Percentiles rank a stretch among this genome's conserved stretches.
These are phyloP conservation scores for Volutella citrinella DNA, from an alignment of 2,329 filamentous ascomycete species.

Conservation along the genomic window DNA sequence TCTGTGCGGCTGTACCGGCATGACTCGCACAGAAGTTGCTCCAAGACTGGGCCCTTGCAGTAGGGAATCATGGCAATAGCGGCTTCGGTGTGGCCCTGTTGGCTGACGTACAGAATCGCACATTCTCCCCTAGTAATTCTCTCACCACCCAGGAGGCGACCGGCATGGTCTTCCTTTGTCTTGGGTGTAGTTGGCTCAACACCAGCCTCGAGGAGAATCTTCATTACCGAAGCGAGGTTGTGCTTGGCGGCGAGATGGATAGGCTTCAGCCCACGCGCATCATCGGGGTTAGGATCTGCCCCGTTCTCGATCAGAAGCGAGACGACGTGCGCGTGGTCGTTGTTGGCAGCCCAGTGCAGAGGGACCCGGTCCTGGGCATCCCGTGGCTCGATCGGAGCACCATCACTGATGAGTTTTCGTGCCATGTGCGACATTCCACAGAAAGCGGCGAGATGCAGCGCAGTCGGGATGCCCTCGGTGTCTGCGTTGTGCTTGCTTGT, in stretches of 20 bases:
- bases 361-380: constrained; percentile 16
- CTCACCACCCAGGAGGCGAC: neutral
- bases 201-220: constrained; percentile 9
- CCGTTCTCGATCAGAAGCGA: constrained; percentile 11
- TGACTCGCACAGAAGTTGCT: constrained; percentile 17
- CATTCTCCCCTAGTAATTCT: constrained; percentile 9
- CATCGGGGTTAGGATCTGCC: constrained; percentile 9
- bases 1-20: constrained; percentile 11
- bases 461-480: constrained; percentile 11
- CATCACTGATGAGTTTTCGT: constrained; percentile 3
- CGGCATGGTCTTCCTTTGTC: constrained; percentile 6
- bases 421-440: constrained; percentile 15
- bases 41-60: constrained; percentile 11
- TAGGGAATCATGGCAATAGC: constrained; percentile 15
- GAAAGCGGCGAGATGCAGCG: constrained; percentile 18
- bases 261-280: constrained; percentile 14
- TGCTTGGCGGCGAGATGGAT: constrained; percentile 17
- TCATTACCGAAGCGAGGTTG: constrained; percentile 6
- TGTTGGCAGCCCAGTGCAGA: constrained; percentile 19
- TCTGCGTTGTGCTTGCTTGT: constrained; percentile 5
- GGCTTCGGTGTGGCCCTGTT: constrained; percentile 14
- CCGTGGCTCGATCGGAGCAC: neutral
- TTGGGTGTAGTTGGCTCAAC: constrained; percentile 14
- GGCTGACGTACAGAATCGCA: constrained; percentile 14
- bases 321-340: constrained; percentile 14